Evolutionary conservation across 2,329 filamentous ascomycete genomes (phyloP).

Genomic region (Ophiocordyceps camponoti-saundersi): DNA sequence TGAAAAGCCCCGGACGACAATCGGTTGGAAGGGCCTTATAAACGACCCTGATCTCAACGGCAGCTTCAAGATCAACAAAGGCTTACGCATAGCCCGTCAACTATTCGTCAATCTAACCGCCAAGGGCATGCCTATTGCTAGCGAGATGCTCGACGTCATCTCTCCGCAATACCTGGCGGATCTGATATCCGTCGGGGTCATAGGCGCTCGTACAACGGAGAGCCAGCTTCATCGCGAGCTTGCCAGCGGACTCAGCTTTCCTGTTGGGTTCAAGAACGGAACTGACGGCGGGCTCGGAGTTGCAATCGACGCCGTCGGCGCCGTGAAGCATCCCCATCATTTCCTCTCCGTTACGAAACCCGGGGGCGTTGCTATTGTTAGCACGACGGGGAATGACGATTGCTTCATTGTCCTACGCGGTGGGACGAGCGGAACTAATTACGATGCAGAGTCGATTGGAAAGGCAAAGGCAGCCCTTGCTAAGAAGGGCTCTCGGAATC

Average conservation of each 20-base stretch:
- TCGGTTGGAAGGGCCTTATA: conserved; percentile 97
- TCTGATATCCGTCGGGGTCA: conserved; percentile 74
- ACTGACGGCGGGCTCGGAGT: conserved; percentile 82
- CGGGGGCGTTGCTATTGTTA: conserved; percentile 84
- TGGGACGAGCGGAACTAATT: conserved; percentile 87
- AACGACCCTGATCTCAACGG: conserved; percentile 98
- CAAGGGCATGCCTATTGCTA: conserved; percentile 89
- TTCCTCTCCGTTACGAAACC: conserved; percentile 97
- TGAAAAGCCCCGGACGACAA: conserved; percentile 93
- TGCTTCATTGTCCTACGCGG: conserved; percentile 93
- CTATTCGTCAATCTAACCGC: conserved; percentile 85
- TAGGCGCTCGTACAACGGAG: conserved; percentile 93
- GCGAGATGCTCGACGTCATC: conserved; percentile 96
- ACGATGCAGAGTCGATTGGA: conserved; percentile 67
- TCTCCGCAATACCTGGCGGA: conserved; percentile 94
- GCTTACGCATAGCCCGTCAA: conserved; percentile 68
- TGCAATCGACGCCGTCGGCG: conserved; percentile 88
- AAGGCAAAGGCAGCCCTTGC: conserved; percentile 65
- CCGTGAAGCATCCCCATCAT: conserved; percentile 81
- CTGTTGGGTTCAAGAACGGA: conserved; percentile 98
- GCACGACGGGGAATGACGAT: conserved; percentile 87
- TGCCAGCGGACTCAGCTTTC: conserved; percentile 86
- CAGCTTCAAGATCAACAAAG: conserved; percentile 98
- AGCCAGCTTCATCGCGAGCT: conserved; percentile 90
- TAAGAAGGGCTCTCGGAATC: conserved; percentile 49